These are phyloP conservation scores for Amanita fuliginea DNA, from an alignment of 768 basidiomycete species.

Conservation along the genomic window DNA sequence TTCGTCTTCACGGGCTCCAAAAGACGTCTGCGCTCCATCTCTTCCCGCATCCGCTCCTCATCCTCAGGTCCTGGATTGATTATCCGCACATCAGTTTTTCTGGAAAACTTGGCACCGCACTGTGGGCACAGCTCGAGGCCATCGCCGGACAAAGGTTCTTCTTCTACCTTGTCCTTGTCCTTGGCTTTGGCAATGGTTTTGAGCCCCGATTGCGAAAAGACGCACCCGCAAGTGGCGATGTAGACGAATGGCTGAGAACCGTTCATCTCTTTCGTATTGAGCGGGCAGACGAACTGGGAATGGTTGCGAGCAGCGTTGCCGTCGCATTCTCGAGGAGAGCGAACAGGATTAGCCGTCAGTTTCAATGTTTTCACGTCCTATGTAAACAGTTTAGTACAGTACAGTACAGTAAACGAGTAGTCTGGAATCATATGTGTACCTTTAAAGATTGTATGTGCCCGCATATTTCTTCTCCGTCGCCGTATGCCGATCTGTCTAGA, in stretches of 20 bases:
- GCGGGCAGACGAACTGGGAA: constrained; percentile 79
- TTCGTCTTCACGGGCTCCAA: constrained; percentile 46
- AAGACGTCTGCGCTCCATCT: constrained; percentile 48
- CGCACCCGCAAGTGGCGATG: constrained; percentile 77
- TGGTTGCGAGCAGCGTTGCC: constrained; percentile 28
- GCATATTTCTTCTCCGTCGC: constrained; percentile 88
- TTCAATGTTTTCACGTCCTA: constrained; percentile 82
- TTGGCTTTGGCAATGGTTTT: constrained; percentile 44
- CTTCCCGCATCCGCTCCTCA: constrained; percentile 41
- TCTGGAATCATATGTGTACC: constrained; percentile 35
- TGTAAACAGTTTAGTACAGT: too few relatives aligned
- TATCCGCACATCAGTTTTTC: constrained; percentile 37
- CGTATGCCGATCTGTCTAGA: constrained; percentile 71
- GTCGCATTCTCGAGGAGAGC: constrained; percentile 25
- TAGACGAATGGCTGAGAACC: constrained; percentile 85
- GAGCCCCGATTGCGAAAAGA: constrained; percentile 79
- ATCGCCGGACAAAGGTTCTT: too few relatives aligned
- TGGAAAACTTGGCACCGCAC: constrained; percentile 61
- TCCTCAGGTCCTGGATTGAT: constrained; percentile 69
- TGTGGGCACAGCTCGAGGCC: constrained; percentile 60
- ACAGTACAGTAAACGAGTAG: too few relatives aligned
- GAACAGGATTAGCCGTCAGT: constrained; percentile 64
- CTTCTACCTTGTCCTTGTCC: too few relatives aligned
- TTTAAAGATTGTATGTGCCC: constrained; percentile 86
- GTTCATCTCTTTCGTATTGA: constrained; percentile 93